A percentile compares a stretch with the other conserved stretches of the same genome.
These are phyloP conservation scores for Pythium periplocum DNA, from an alignment of 352 stramenopile species.

Conservation along the genomic window DNA sequence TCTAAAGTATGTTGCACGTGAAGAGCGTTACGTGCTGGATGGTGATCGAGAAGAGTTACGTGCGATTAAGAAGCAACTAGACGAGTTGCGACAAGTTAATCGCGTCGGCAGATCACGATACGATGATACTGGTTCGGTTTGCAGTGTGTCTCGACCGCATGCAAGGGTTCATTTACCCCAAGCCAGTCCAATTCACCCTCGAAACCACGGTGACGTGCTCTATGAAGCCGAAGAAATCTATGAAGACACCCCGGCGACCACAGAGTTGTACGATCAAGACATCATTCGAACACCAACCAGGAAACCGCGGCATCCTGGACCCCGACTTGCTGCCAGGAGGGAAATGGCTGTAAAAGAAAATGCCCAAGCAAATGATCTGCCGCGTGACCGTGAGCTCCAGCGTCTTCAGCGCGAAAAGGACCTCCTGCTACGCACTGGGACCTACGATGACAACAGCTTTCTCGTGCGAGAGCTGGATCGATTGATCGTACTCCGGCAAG, in stretches of 20 bases:
- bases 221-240: no score
- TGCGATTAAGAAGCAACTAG: slow-evolving; percentile 78
- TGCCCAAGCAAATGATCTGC: not conserved
- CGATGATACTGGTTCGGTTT: no score
- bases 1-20: slow-evolving; percentile 71
- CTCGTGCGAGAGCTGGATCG: slow-evolving; percentile 63
- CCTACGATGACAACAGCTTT: slow-evolving; percentile 58
- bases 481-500: slow-evolving; percentile 31
- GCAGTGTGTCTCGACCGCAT: no score
- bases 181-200: no score
- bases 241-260: no score
- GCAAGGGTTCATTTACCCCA: no score
- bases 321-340: not conserved
- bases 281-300: no score
- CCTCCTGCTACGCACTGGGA: slow-evolving; percentile 48
- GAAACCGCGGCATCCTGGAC: no score
- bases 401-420: slow-evolving; percentile 50
- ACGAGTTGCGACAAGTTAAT: slow-evolving; percentile 57
- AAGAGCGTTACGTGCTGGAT: slow-evolving; percentile 76
- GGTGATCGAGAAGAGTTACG: slow-evolving; percentile 73
- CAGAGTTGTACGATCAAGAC: no score
- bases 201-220: no score
- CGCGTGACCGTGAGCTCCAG: slow-evolving; percentile 28
- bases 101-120: slow-evolving; percentile 1
- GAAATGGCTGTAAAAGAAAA: not conserved